Conservation (phyloP, 495 filamentous ascomycete species). For the Aspergillus biplanus region DNA sequence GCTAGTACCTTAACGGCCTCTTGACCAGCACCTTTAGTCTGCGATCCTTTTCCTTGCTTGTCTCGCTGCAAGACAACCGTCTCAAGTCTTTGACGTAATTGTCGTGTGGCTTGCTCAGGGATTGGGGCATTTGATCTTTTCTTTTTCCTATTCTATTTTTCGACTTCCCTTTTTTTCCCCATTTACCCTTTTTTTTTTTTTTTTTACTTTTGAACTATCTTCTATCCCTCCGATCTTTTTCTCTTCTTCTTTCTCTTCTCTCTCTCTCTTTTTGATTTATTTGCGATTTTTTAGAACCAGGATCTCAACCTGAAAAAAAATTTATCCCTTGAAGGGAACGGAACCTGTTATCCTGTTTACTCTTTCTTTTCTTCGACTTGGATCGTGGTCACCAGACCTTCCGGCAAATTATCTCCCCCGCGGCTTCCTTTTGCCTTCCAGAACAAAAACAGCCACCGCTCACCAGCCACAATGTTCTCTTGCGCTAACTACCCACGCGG, state of each 20-base stretch:
- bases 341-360: constrained; percentile 5
- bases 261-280: constrained; percentile 20
- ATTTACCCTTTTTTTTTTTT: constrained; percentile 15
- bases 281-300: constrained; percentile 8
- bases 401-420: constrained; percentile 4
- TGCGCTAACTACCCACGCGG: constrained; percentile 56
- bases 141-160: constrained; percentile 9
- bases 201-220: constrained; percentile 15
- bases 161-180: constrained; percentile 7
- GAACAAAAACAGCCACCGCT: constrained; percentile 6
- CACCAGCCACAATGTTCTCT: constrained; percentile 46
- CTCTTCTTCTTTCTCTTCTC: constrained; percentile 27
- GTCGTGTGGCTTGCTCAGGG: constrained; percentile 23
- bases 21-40: constrained; percentile 18
- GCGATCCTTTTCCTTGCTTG: constrained; percentile 23
- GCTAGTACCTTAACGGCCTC: constrained; percentile 25
- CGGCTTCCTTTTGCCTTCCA: constrained; percentile 12
- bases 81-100: constrained; percentile 32
- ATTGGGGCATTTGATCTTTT: constrained; percentile 23
- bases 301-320: constrained; percentile 17
- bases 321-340: constrained; percentile 30
- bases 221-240: constrained; percentile 11
- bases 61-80: constrained; percentile 28
- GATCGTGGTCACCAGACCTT: constrained; percentile 2
- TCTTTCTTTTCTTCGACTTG: constrained; percentile 9